These are phyloP conservation scores for Paraphoma sp. DNA, from an alignment of 2,329 filamentous ascomycete genomes.

Conservation along the genomic window DNA sequence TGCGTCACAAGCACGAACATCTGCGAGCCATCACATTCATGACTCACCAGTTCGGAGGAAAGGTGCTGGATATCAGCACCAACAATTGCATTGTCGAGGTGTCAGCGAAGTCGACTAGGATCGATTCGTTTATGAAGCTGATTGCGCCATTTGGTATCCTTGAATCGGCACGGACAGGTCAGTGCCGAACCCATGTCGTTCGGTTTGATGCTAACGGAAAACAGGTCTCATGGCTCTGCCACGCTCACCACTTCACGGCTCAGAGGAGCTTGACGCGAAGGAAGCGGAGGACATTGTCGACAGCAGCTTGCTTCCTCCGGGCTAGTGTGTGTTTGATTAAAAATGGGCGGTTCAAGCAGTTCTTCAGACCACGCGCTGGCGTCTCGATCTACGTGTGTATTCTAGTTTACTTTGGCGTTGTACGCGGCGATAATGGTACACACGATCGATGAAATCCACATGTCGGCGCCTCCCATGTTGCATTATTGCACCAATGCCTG, in stretches of 20 bases:
- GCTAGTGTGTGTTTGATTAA: conserved; percentile 58
- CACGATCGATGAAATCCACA: neutral
- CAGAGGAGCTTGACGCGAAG: conserved; percentile 76
- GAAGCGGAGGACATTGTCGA: conserved; percentile 96
- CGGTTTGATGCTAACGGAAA: conserved; percentile 13
- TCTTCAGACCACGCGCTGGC: neutral
- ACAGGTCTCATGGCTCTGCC: conserved; percentile 92
- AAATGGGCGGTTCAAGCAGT: neutral
- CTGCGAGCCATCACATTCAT: conserved; percentile 95
- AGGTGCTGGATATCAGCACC: conserved; percentile 96
- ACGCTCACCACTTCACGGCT: conserved; percentile 82
- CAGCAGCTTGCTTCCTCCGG: conserved; percentile 89
- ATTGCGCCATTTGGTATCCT: conserved; percentile 94
- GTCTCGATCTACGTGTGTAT: neutral
- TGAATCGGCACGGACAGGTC: conserved; percentile 88
- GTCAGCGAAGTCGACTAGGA: conserved; percentile 89
- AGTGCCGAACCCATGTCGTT: conserved; percentile 31
- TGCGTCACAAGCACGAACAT: conserved; percentile 97
- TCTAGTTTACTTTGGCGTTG: conserved; percentile 1
- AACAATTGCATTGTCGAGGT: conserved; percentile 98
- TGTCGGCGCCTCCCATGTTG: neutral
- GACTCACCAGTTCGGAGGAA: conserved; percentile 96
- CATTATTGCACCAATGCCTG: neutral
- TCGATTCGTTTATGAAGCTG: conserved; percentile 97
- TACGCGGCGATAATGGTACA: neutral